Conservation (phyloP, 495 filamentous ascomycete species). For the Lepidopterella palustris region DNA sequence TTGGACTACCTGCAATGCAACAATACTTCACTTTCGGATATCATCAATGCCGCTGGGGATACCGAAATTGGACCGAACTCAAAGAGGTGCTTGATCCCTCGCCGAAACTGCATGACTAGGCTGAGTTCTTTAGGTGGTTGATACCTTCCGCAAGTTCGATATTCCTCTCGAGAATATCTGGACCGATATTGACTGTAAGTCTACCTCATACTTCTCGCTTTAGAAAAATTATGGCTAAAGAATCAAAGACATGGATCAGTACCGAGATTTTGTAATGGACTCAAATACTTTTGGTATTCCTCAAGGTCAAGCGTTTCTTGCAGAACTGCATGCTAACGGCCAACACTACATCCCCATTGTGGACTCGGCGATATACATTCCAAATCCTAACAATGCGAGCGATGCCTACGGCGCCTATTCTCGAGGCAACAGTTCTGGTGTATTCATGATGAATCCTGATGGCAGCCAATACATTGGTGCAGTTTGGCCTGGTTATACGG, state of each 20-base stretch:
- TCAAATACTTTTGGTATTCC: slow-evolving; percentile 42
- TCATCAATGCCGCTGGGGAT: slow-evolving; percentile 63
- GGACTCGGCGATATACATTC: slow-evolving; percentile 74
- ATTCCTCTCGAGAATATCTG: slow-evolving; percentile 66
- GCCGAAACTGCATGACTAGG: not conserved
- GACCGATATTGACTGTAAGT: slow-evolving; percentile 35
- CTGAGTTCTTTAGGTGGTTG: slow-evolving; percentile 30
- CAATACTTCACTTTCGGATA: slow-evolving; percentile 57
- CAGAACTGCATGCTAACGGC: slow-evolving; percentile 54
- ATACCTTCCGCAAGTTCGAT: slow-evolving; percentile 51
- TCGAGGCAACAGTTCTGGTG: slow-evolving; percentile 56
- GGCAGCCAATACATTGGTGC: slow-evolving; percentile 55
- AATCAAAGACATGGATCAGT: slow-evolving; percentile 42
- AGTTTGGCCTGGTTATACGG: slow-evolving; percentile 60
- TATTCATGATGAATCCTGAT: slow-evolving; percentile 59
- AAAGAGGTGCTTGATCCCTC: slow-evolving; percentile 38
- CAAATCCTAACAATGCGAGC: slow-evolving; percentile 61
- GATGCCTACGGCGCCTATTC: slow-evolving; percentile 66
- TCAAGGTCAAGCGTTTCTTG: slow-evolving; percentile 55
- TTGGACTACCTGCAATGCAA: slow-evolving; percentile 58
- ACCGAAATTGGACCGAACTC: slow-evolving; percentile 51
- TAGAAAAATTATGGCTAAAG: slow-evolving; percentile 3
- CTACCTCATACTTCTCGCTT: not conserved
- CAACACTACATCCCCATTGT: slow-evolving; percentile 80
- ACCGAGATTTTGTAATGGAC: slow-evolving; percentile 55